Base-by-base conservation (phyloP, 306 rosid genomes). In the Geum urbanum region DNA sequence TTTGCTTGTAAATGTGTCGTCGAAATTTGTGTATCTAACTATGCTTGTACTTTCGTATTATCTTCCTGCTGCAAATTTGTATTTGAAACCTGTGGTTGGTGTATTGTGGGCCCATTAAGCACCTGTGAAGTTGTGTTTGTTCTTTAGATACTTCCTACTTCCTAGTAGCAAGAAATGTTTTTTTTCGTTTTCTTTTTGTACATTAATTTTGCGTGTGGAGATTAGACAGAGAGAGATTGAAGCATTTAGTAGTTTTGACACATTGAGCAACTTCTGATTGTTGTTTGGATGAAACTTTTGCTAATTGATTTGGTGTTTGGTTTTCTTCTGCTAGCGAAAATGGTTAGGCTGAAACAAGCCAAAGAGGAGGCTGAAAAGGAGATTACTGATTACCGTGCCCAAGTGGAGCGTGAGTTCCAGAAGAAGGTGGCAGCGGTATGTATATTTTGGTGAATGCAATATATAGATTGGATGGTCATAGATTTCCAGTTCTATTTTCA, bases 351-450 rank as follows among this genome's bases (percentile, higher is more conserved):
- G 85, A 94, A 87, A 79, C 97, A 94, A 74, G 99, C 97, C 72
- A 87, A 94, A 76, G 96, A 94, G 15, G 99, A 90, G 86, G 99
- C 99, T 10, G 95, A 79, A 22, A 88, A 72, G 87, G 96, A 94
- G 85, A 74, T 91, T 68, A 85, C 92, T 53, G 87, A 86, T 61
- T 87, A 84, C 74, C 90, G 99, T 27, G 86, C 89, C 58, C 96
- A 94, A 74, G 80, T 87, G 69, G 99, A 94, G 80, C 20, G 15
- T 5, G 92, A 84, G 75, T 94, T 87, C 84, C 92, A 94, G 84
- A 87, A 79, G 87, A 94, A 89, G 83, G 64, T 88, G 20, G 79
- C 82, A 1, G 96, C 89, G 73, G 98, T 87, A 75, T 57, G 82
- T 67, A 63, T 66, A 50, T 55, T 44, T 43, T 63, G 18, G 43